Evolutionary conservation across 2,329 filamentous ascomycete species (phyloP), one percentile per base, ranked within the genome.

Genomic region (Talaromyces sp.): DNA sequence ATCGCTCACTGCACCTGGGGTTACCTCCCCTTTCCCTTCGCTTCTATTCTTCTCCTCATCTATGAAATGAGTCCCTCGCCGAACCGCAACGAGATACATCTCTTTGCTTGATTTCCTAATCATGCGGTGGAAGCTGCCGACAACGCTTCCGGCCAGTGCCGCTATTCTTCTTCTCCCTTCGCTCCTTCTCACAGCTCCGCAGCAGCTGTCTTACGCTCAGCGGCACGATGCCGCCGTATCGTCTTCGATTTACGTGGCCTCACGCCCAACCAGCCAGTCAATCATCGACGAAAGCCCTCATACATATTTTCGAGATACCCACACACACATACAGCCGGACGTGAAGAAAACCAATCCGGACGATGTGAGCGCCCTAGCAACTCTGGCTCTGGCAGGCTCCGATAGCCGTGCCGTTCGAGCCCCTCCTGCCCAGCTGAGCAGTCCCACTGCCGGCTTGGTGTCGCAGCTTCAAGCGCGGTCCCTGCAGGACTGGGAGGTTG

Each of bases 401-500:
- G 50, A 55, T 52, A 73, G 79, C 70, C 79, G 84, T 81, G 84
- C 91, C 89, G 92, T 97, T 82, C 84, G 90, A 96, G 92, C 91
- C 90, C 89, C 89, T 85, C 84, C 85, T 85, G 85, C 85, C 82
- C 84, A 85, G 78, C 79, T 80, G 73, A 84, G 82, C 77, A 82
- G 81, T 72, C 76, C 77, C 58, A 79, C 81, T 74, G 81, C 82
- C 74, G 86, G 85, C 69, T 81, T 89, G 76, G 84, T 88, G 80
- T 87, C 89, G 89, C 89, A 87, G 87, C 88, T 89, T 74, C 82
- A 83, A 88, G 93, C 91, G 92, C 92, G 93, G 86, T 95, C 88
- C 82, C 82, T 97, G 84, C 88, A 92, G 84, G 93, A 97, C 80
- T 97, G 93, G 93, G 91, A 97, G 89, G 92, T 97, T 79, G 93